Base-by-base conservation (phyloP, 2,329 filamentous ascomycete species). In the Fusarium sp. region DNA sequence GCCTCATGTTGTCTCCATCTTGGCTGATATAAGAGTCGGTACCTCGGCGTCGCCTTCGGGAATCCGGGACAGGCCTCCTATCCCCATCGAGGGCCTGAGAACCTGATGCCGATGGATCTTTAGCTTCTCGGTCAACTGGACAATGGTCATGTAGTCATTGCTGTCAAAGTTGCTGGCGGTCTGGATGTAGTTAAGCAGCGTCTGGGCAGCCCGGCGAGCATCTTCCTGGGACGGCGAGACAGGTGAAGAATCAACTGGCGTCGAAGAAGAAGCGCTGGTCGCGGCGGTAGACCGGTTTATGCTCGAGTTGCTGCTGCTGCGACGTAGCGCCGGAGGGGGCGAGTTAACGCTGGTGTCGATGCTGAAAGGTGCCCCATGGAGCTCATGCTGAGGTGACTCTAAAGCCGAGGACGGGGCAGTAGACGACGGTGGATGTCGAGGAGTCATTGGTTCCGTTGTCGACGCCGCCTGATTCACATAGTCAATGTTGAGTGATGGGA, bases 111-210 rank as follows among this genome's bases (percentile, higher is more conserved):
- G 87, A 48, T 92, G 89, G 37, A 97, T 83, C 65, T 93, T 90
- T 31, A 97, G 86, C 80, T 95, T 97, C 79, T 97, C 92, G 78
- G 95, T 95, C 69, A 98, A 83, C 77, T 94, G 94, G 16, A 94
- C 86, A 50, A 98, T 90, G 4, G 90, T 89, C 69, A 93, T 80
- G 78, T 92, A 95, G 68, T 98, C 95, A 73, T 89, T 88, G 48
- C 94, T 88, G 75, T 96, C 93, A 15, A 93, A 89, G 34, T 94
- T 82, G 12, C 90, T 89, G 71, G 92, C 88, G 65, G 90, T 90
- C 73, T 94, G 88, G 78, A 98, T 92, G 77, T 95, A 97, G 65
- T 83, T 91, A 78, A 97, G 88, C 18, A 98, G 89, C 3, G 95
- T 90, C 74, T 95, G 91, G 6, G 97, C 87, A 2, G 95, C 95